These are phyloP conservation scores for Fusarium sp. DNA, from an alignment of 2,329 filamentous ascomycete species.

Conservation along the genomic window DNA sequence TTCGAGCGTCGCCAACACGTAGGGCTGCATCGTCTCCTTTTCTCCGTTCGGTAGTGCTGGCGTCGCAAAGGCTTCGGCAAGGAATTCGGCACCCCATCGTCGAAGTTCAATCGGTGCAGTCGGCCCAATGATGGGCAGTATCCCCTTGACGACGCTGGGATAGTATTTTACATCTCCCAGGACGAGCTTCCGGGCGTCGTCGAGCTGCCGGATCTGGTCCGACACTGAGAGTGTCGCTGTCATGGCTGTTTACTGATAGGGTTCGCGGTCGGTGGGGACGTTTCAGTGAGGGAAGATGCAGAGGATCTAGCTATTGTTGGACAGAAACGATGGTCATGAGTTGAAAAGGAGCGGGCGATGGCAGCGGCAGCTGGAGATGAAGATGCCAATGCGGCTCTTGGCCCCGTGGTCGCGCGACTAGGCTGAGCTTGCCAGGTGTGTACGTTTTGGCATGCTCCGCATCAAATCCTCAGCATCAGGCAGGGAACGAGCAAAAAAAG, in stretches of 20 bases:
- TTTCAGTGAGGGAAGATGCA: background rate
- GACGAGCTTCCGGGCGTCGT: constrained; percentile 91
- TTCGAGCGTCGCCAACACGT: constrained; percentile 84
- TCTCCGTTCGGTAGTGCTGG: constrained; percentile 83
- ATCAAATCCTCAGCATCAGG: constrained; percentile 38
- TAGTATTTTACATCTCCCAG: constrained; percentile 91
- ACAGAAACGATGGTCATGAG: constrained; percentile 18
- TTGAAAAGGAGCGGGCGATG: constrained; percentile 21
- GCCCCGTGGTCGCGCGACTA: constrained; percentile 51
- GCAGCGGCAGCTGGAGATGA: constrained; percentile 27
- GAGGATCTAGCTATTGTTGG: constrained; percentile 16
- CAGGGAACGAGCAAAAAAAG: constrained; percentile 12
- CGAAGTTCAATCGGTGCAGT: constrained; percentile 84
- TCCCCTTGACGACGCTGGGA: constrained; percentile 90
- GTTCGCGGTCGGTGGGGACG: constrained; percentile 21
- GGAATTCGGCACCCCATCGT: constrained; percentile 96
- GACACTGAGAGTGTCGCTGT: constrained; percentile 75
- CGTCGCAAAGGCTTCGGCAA: constrained; percentile 95
- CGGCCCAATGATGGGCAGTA: constrained; percentile 90
- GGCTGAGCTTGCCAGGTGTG: constrained; percentile 48
- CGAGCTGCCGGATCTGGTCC: constrained; percentile 89
- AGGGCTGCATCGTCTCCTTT: constrained; percentile 85
- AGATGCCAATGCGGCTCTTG: constrained; percentile 42
- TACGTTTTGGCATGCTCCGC: constrained; percentile 50
- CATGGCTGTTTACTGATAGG: constrained; percentile 46